Conservation (phyloP, 441 rosid genomes). For the Erysimum cheiri region DNA sequence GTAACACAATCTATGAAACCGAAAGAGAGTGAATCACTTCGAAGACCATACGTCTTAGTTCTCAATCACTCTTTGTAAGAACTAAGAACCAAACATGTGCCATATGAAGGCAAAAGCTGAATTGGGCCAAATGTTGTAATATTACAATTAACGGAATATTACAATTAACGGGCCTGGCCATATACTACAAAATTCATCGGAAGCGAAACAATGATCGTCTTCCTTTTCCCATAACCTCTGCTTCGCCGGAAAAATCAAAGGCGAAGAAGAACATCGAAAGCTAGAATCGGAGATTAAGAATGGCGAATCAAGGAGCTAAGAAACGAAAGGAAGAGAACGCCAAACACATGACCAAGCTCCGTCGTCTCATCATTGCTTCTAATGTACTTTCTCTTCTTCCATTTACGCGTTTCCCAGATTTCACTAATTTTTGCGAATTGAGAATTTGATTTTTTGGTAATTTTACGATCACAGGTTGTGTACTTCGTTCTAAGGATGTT, state of each 20-base stretch:
- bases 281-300: background rate
- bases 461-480: background rate
- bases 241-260: background rate
- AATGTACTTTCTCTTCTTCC: slow-evolving; percentile 3
- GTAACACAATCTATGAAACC: background rate
- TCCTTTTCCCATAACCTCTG: background rate
- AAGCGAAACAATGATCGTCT: background rate
- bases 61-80: background rate
- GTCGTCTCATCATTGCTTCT: slow-evolving; percentile 14
- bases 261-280: background rate
- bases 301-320: slow-evolving; percentile 32
- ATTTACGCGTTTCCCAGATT: background rate
- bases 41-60: background rate
- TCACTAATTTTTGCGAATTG: background rate
- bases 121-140: background rate
- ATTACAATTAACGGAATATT: too few species aligned
- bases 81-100: background rate
- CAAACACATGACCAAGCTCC: background rate
- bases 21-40: background rate
- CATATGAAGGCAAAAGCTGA: too few species aligned
- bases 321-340: slow-evolving; percentile 29
- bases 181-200: background rate
- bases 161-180: background rate
- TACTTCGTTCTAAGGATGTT: slow-evolving; percentile 16
- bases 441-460: background rate